Base-by-base conservation (phyloP, 495 filamentous ascomycete genomes). In the Xylaria cubensis region DNA sequence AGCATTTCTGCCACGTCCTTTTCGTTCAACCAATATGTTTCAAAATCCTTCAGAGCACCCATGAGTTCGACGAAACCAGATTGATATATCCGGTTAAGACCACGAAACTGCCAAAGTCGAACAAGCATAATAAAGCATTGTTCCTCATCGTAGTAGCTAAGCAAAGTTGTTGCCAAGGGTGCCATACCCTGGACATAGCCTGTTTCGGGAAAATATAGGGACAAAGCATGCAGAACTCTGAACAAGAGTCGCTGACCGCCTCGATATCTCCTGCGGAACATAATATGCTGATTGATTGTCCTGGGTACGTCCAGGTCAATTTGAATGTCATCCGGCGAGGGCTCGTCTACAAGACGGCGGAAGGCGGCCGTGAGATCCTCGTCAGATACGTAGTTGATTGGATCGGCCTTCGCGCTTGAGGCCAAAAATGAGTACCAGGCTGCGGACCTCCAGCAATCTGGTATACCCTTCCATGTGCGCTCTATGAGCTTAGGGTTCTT, bases 151-250 rank as follows among this genome's bases (percentile, higher is more conserved):
- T 92, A 99, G 78, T 98, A 99, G 74, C 95, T 97, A 5, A 99
- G 88, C 10, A 99, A 86, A 0, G 97, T 98, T 2, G 97, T 94
- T 6, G 93, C 94, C 39, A 98, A 86, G 26, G 94, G 91, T 1
- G 96, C 96, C 96, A 99, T 99, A 46, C 96, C 96, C 80, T 99
- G 96, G 4, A 99, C 96, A 81, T 99, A 99, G 3, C 96, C 95
- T 3, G 93, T 93, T 13, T 92, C 92, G 1, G 95, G 94, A 75
- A 94, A 96, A 77, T 97, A 94, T 19, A 99, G 86, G 9, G 92
- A 95, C 79, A 99, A 88, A 71, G 92, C 90, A 79, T 98, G 96
- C 24, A 99, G 86, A 9, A 98, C 94, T 26, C 96, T 89, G 82
- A 99, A 99, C 7, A 99, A 86, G 29, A 98, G 85, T 59, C 96